Evolutionary conservation across 768 basidiomycete genomes (phyloP).

Genomic region (Amanita rubescens): DNA sequence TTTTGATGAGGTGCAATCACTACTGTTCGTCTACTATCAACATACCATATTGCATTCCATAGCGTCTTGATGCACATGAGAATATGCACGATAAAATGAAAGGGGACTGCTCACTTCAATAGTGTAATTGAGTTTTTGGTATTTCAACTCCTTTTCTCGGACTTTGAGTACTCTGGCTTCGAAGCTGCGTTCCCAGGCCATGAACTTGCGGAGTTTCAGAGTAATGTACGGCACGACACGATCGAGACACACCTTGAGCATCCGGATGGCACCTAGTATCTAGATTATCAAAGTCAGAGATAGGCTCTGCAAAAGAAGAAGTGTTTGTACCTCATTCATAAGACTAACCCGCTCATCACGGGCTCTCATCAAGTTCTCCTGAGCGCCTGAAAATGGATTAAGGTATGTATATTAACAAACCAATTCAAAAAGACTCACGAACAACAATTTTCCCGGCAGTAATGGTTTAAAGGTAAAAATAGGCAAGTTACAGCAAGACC

Average conservation of each 20-base stretch:
- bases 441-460: conserved; percentile 76
- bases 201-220: conserved; percentile 46
- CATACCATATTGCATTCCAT: conserved; percentile 42
- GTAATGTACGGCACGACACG: not conserved
- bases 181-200: conserved; percentile 91
- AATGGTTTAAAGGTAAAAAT: conserved; percentile 75
- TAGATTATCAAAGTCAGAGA: conserved; percentile 18
- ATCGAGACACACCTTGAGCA: conserved; percentile 56
- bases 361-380: conserved; percentile 87
- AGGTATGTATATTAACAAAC: not conserved
- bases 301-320: not conserved
- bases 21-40: not conserved
- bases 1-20: not conserved
- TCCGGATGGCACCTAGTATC: conserved; percentile 83
- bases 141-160: conserved; percentile 75
- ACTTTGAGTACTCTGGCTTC: conserved; percentile 67
- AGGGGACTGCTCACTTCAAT: conserved; percentile 54
- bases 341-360: conserved; percentile 84
- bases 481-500: conserved; percentile 72
- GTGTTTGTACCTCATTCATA: conserved; percentile 63
- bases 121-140: conserved; percentile 79
- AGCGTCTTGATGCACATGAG: conserved; percentile 24
- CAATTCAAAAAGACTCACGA: conserved; percentile 12
- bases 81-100: not conserved
- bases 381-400: conserved; percentile 32